Evolutionary conservation across 1,284 basidiomycete genomes (phyloP), one percentile per base, ranked within the genome.

Genomic region (Xerocomus amazonicus): DNA sequence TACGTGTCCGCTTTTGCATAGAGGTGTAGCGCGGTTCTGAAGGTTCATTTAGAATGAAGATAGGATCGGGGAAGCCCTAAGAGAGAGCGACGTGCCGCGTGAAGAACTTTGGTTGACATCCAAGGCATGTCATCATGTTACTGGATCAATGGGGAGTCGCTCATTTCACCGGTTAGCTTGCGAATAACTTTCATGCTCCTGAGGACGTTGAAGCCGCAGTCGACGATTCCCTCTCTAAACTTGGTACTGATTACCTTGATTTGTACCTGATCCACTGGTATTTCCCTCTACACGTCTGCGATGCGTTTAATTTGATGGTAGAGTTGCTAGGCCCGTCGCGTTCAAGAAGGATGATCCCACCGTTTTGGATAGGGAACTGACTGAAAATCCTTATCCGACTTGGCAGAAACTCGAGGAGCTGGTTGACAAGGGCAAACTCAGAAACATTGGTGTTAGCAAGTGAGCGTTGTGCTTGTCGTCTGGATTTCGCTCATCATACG

Each of bases 361-460:
- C 44, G 60, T 73, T 59, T 57, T 85, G 40, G 81, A 92, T 52
- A 68, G 73, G 50, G 74, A 75, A 8, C 77, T 92, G 14, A 86
- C 82, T 6, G 80, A 80, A 17, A 74, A 91, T 63, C 83, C 87
- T 3, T 83, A 85, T 61, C 85, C 84, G 19, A 93, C 91, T 0
- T 95, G 92, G 92, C 73, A 82, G 60, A 85, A 87, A 60, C 82
- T 94, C 61, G 91, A 94, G 65, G 83, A 85, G 57, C 63, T 92
- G 62, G 81, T 87, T 19, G 78, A 80, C 53, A 86, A 81, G 58
- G 89, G 88, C 29, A 90, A 92, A 69, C 76, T 88, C 43, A 80
- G 80, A 67, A 90, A 92, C 44, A 93, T 94, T 56, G 92, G 92
- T 36, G 74, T 93, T 46, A 84, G 83, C 83, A 86, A 86, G 83